These are phyloP conservation scores for Colletotrichum sp. DNA, from an alignment of 2,329 filamentous ascomycete genomes.

Conservation along the genomic window DNA sequence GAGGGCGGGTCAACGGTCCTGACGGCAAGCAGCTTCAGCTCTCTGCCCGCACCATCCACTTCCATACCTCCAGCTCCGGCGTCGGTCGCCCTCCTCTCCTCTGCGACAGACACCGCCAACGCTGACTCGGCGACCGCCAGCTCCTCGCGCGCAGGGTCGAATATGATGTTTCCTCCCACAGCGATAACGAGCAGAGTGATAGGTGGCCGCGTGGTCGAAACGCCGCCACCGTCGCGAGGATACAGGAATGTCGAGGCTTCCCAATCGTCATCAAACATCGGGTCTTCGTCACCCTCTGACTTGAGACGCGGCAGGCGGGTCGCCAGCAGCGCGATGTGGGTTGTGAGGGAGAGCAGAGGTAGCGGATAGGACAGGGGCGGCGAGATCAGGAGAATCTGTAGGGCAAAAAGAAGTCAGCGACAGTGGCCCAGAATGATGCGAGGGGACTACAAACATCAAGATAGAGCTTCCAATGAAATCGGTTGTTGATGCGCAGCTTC, in stretches of 20 bases:
- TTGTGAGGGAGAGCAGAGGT: constrained; percentile 89
- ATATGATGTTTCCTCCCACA: constrained; percentile 87
- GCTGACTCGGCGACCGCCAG: constrained; percentile 91
- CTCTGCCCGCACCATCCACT: constrained; percentile 42
- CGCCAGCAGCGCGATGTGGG: constrained; percentile 88
- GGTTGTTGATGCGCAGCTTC: constrained; percentile 82
- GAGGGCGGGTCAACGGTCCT: constrained; percentile 79
- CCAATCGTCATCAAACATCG: constrained; percentile 98
- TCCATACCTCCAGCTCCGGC: constrained; percentile 40
- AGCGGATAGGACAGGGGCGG: constrained; percentile 91
- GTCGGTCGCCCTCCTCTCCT: constrained; percentile 33
- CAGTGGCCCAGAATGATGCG: not conserved
- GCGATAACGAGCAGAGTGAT: constrained; percentile 90
- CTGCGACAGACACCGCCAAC: constrained; percentile 81
- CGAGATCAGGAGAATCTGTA: constrained; percentile 88
- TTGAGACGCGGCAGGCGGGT: constrained; percentile 84
- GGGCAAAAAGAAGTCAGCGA: not conserved
- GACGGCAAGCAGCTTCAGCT: constrained; percentile 69
- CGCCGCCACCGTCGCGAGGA: constrained; percentile 48
- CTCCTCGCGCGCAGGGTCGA: constrained; percentile 91
- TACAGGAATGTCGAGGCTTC: constrained; percentile 82
- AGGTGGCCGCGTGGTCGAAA: constrained; percentile 65
- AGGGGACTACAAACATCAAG: constrained; percentile 73
- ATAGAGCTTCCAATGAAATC: constrained; percentile 97
- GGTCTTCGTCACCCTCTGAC: constrained; percentile 93